Percentiles rank a stretch among this genome's conserved stretches.
These are phyloP conservation scores for Mucor velutinosus DNA, from an alignment of 371 early-diverging fungal species.

Conservation along the genomic window DNA sequence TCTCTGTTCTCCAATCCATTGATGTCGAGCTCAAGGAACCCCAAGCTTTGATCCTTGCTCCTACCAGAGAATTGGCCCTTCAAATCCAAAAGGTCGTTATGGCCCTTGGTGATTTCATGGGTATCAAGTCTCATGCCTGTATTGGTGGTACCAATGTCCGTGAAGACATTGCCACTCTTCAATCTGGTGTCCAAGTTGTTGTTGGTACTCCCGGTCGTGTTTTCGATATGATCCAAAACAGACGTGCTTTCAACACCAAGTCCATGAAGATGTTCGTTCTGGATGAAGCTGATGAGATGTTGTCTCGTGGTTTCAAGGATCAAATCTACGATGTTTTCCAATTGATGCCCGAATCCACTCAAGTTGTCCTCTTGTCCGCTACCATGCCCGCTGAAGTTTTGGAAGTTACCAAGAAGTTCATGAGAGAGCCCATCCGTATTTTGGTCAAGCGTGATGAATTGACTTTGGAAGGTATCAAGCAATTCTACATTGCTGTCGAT, in stretches of 20 bases:
- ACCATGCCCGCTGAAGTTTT: constrained; percentile 94
- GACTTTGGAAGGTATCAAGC: constrained; percentile 93
- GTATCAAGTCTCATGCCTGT: constrained; percentile 79
- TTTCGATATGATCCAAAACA: constrained; percentile 88
- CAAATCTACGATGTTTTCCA: constrained; percentile 94
- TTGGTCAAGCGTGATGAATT: constrained; percentile 96
- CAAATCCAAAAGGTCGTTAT: constrained; percentile 88
- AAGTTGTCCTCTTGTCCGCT: constrained; percentile 91
- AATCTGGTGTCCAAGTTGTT: constrained; percentile 77
- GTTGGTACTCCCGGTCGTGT: constrained; percentile 97
- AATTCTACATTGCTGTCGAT: constrained; percentile 93
- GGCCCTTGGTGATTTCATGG: constrained; percentile 86
- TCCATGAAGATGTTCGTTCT: constrained; percentile 91
- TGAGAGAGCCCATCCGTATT: constrained; percentile 90
- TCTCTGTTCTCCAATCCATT: constrained; percentile 88
- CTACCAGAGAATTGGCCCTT: constrained; percentile 92
- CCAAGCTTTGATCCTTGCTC: constrained; percentile 90
- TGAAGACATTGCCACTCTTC: constrained; percentile 77
- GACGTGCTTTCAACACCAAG: constrained; percentile 75
- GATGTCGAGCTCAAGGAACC: constrained; percentile 71
- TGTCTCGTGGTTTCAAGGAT: constrained; percentile 93
- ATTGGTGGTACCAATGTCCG: constrained; percentile 90
- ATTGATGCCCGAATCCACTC: constrained; percentile 79
- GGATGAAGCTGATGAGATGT: constrained; percentile 98
- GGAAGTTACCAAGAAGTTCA: constrained; percentile 91